Conservation (phyloP, 352 stramenopile species). For the Blastocystis sp. region DNA sequence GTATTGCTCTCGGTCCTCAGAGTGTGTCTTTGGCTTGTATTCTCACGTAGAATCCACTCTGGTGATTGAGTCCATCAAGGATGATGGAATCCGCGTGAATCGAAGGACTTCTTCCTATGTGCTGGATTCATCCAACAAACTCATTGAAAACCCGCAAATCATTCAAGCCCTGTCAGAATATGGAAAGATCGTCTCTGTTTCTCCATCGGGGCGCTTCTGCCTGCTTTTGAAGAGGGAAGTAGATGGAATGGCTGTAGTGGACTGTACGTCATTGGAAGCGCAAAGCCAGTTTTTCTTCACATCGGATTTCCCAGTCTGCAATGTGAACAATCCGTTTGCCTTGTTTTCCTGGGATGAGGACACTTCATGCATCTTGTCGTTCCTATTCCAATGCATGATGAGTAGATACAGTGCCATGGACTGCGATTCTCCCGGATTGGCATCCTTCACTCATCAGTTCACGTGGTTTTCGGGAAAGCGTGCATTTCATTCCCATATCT, state of each 20-base stretch:
- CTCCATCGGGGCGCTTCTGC: constrained; percentile 1
- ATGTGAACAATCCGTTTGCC: neutral
- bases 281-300: neutral
- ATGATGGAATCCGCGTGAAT: neutral
- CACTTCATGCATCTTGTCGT: neutral
- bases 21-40: neutral
- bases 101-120: too few relatives aligned
- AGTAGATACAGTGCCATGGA: neutral
- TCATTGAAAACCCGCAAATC: neutral
- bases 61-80: neutral
- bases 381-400: neutral
- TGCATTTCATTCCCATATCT: neutral
- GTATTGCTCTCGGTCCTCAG: neutral
- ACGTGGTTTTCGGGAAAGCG: neutral
- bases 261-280: neutral
- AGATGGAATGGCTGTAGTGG: neutral
- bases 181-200: constrained; percentile 18
- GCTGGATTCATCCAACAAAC: neutral
- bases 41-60: neutral
- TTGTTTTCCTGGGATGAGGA: neutral
- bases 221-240: neutral
- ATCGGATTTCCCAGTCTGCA: neutral
- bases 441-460: neutral
- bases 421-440: neutral
- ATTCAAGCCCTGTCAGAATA: neutral